These are phyloP conservation scores for Schwanniomyces sp. DNA, from an alignment of 805 yeast genomes.

Conservation along the genomic window DNA sequence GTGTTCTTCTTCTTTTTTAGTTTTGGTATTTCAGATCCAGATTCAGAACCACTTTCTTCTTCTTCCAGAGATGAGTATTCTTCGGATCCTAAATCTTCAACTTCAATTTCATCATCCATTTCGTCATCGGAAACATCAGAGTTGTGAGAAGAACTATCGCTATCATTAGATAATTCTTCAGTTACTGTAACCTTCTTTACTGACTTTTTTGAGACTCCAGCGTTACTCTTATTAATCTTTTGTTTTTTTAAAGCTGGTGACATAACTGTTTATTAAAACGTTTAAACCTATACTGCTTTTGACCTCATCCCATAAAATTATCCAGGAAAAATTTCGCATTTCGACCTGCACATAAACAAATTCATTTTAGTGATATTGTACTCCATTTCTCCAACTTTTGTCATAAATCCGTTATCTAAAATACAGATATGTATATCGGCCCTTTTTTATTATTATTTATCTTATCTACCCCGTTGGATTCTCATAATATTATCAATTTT, in stretches of 20 bases:
- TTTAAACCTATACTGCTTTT: neutral
- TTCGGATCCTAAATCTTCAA: slow-evolving; percentile 15
- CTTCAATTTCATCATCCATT: slow-evolving; percentile 25
- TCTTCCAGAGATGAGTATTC: slow-evolving; percentile 12
- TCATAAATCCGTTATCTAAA: no score
- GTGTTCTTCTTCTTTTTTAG: slow-evolving; percentile 56
- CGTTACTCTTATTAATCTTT: slow-evolving; percentile 11
- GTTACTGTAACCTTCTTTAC: slow-evolving; percentile 12
- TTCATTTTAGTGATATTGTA: neutral
- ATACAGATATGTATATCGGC: no score
- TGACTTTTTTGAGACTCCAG: neutral
- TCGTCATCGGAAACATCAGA: slow-evolving; percentile 11
- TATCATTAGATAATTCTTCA: slow-evolving; percentile 13
- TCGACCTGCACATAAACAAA: neutral
- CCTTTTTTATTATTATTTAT: no score
- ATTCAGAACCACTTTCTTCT: slow-evolving; percentile 20
- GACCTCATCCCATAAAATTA: neutral
- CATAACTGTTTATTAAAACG: slow-evolving; percentile 8
- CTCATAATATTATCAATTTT: no score
- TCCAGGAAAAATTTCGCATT: neutral
- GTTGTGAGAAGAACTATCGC: neutral
- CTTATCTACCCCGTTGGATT: no score
- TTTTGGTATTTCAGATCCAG: slow-evolving; percentile 42
- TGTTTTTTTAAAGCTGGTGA: slow-evolving; percentile 22
- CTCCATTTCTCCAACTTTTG: no score